A percentile compares a stretch with the other conserved stretches of the same genome.
Conservation (phyloP, 148 eudicot species). For the Vaccinium darrowii region DNA sequence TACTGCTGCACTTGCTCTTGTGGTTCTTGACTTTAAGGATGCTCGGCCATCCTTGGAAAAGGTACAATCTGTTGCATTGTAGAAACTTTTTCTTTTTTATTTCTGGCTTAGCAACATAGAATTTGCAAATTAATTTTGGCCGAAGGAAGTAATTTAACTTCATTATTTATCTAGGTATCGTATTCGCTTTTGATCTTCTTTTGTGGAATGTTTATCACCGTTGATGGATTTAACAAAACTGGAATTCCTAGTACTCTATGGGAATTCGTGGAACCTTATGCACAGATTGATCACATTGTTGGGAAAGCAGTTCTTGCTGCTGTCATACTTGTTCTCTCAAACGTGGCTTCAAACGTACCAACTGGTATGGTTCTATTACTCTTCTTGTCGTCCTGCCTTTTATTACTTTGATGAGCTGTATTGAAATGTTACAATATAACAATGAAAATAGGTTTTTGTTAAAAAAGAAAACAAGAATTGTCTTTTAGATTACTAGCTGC, state of each 20-base stretch:
- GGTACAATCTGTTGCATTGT: slow-evolving; percentile 31
- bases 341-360: slow-evolving; percentile 89
- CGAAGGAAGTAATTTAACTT: neutral
- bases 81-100: neutral
- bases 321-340: slow-evolving; percentile 77
- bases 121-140: neutral
- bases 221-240: slow-evolving; percentile 83
- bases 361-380: slow-evolving; percentile 51
- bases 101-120: neutral
- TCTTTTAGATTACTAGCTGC: neutral
- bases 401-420: neutral
- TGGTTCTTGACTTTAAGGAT: slow-evolving; percentile 67
- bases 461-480: no score
- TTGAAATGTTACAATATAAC: neutral
- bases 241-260: slow-evolving; percentile 77
- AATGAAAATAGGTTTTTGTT: neutral
- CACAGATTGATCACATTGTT: slow-evolving; percentile 53
- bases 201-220: slow-evolving; percentile 94
- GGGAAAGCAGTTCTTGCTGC: slow-evolving; percentile 63
- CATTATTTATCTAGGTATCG: slow-evolving; percentile 53
- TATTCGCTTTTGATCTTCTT: slow-evolving; percentile 84
- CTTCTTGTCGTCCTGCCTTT: neutral
- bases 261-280: slow-evolving; percentile 81
- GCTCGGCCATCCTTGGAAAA: slow-evolving; percentile 53
- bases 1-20: slow-evolving; percentile 89